Base-by-base conservation (phyloP, 305 asterid species). In the Stenogyne calaminthoides region DNA sequence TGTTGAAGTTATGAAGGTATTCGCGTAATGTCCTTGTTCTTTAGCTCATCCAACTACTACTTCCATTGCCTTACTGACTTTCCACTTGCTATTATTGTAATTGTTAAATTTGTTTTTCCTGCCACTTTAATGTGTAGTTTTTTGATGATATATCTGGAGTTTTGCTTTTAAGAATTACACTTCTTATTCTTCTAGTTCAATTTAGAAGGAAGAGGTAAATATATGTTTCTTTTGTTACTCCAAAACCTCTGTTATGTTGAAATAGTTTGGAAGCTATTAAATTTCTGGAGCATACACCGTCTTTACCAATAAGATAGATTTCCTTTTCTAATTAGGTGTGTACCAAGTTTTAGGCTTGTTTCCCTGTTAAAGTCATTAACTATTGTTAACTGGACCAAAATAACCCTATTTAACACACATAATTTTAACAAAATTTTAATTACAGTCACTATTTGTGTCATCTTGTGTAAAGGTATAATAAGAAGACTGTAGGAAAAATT, bases 1-100 rank as follows among this genome's bases (percentile, higher is more conserved):
- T 64, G 80, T 92, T 59, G 98, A 90, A 81, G 58, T 95, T 75
- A 81, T 95, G 90, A 95, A 90, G 91, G 99, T 92, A 83, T 77
- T 78, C 42, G 12, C 67, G 69, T 71, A 25, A 32, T 60, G 32
- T 37, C 70, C 65, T 67, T 20, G 63, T 72, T 78, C 66, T 56
- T 49, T 49, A 1, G 22, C 56, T 49, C 56, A 49, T 15, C 9
- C 52, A 57, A 70, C 51, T 79, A 27, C 73, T 60, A 36, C 4
- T 71, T 34, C 47, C 64, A 15, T 47, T 80, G 55, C 57, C 77
- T 46, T 62, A 34, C 63, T 78, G 56, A 16, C 59, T 14, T 70
- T 79, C 68, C 60, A 9, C 52, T 12, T 54, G 46, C 16, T 74
- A 15, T 65, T 61, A 47, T 69, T 59, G 12, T 67, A 34, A 9